These are phyloP conservation scores for Mitragyna speciosa DNA, from an alignment of 257 asterid genomes.

Conservation along the genomic window DNA sequence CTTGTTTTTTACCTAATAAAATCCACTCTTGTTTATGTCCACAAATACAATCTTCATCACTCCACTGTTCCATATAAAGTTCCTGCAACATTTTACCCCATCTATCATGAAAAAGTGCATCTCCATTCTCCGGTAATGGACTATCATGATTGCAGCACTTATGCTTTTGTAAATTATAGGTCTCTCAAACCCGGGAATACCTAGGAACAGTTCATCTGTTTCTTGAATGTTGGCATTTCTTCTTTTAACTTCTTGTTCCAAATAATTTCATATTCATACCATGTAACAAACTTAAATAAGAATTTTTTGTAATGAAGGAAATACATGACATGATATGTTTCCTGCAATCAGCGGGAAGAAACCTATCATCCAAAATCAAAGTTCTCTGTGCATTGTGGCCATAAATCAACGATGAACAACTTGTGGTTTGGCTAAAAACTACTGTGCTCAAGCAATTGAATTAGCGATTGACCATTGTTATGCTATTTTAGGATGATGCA, in stretches of 20 bases:
- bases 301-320: background rate
- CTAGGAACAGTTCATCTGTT: background rate
- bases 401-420: background rate
- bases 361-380: too few relatives aligned
- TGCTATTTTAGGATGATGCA: too few relatives aligned
- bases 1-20: background rate
- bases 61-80: conserved; percentile 10
- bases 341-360: too few relatives aligned
- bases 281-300: background rate
- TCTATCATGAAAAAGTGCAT: background rate
- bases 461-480: too few relatives aligned
- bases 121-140: background rate
- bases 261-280: background rate
- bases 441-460: too few relatives aligned
- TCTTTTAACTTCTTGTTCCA: background rate
- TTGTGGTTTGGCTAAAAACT: background rate
- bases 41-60: conserved; percentile 23
- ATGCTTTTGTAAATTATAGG: background rate
- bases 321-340: too few relatives aligned
- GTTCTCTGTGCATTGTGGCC: too few relatives aligned
- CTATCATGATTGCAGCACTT: conserved; percentile 9
- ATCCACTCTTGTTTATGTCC: too few relatives aligned
- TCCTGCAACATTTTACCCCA: conserved; percentile 15
- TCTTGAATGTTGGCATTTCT: background rate
- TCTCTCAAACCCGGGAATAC: background rate